Base-by-base conservation (phyloP, 176 grass and related monocot genomes). In the Dactylis glomerata region DNA sequence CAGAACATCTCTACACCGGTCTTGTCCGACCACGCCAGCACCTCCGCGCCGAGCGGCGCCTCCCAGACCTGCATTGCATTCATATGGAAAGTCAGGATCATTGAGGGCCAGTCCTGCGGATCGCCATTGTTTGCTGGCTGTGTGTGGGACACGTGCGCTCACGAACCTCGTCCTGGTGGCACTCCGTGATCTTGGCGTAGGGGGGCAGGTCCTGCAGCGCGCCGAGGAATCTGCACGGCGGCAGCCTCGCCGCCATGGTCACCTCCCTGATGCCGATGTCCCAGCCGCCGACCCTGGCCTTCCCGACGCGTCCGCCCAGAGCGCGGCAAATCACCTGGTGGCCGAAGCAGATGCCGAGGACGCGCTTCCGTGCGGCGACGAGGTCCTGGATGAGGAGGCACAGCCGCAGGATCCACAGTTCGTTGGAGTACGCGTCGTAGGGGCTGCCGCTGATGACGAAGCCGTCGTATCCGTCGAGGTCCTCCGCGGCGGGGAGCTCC, bases 381-480 rank as follows among this genome's bases (percentile, higher is more conserved):
- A 93, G 61, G 3, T 86, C 94, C 50, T 54, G 83, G 71, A 98
- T 55, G 10, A 98, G 89, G 1, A 75, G 66, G 83, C 93, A 93
- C 24, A 98, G 86, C 26, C 76, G 82, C 22, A 90, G 44, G 41
- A 95, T 93, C 96, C 96, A 95, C 38, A 56, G 44, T 23, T 98
- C 96, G 54, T 92, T 69, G 20, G 9, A 85, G 42, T 93, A 93
- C 13, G 96, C 96, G 77, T 95, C 91, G 47, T 95, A 34, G 1
- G 93, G 89, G 76, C 96, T 98, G 38, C 96, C 93, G 38, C 96
- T 98, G 86, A 98, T 92, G 80, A 98, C 87, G 76, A 98, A 98
- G 17, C 93, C 91, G 16, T 93, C 89, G 47, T 98, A 98, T 8
- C 47, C 1, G 0, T 20, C 16, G 6, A 95, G 27, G 15, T 92